phyloP scores from a whole-genome alignment of 1,139 yeast genomes.

The Taphrina confusa region DNA sequence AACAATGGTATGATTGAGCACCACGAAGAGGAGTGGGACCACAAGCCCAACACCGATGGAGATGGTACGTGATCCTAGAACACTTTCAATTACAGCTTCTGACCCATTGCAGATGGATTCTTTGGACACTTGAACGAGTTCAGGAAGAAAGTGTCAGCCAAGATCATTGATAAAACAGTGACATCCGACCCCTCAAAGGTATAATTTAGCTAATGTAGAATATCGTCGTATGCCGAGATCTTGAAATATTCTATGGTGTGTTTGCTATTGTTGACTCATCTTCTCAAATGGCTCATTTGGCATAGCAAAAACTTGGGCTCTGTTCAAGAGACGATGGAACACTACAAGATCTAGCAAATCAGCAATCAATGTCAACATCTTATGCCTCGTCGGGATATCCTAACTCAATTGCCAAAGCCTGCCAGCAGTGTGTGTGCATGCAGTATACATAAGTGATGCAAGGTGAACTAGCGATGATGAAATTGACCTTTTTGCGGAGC shows the following conservation, averaged over 20 bases:
- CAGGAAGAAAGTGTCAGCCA: conserved; percentile 25
- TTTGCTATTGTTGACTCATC: too few relatives aligned
- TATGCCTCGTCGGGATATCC: too few relatives aligned
- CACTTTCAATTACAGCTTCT: not conserved
- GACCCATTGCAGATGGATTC: conserved; percentile 11
- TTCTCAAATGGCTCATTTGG: too few relatives aligned
- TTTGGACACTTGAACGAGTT: conserved; percentile 26
- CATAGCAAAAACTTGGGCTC: too few relatives aligned
- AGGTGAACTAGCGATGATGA: not conserved
- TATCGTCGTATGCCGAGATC: too few relatives aligned
- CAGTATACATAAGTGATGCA: too few relatives aligned
- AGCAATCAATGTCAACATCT: too few relatives aligned
- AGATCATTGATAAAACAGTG: conserved; percentile 25
- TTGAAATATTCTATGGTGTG: too few relatives aligned
- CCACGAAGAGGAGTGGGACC: conserved; percentile 33
- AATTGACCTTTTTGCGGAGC: conserved; percentile 7
- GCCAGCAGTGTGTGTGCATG: too few relatives aligned
- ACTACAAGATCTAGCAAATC: too few relatives aligned
- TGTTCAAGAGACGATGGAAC: too few relatives aligned
- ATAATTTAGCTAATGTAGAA: not conserved
- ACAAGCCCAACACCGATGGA: conserved; percentile 24
- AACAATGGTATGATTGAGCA: conserved; percentile 31
- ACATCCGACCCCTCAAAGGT: conserved; percentile 28
- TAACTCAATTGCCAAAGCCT: too few relatives aligned
- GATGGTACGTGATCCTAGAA: not conserved